Evolutionary conservation across 768 basidiomycete species (phyloP).

Genomic region (Asterophora lycoperdoides): DNA sequence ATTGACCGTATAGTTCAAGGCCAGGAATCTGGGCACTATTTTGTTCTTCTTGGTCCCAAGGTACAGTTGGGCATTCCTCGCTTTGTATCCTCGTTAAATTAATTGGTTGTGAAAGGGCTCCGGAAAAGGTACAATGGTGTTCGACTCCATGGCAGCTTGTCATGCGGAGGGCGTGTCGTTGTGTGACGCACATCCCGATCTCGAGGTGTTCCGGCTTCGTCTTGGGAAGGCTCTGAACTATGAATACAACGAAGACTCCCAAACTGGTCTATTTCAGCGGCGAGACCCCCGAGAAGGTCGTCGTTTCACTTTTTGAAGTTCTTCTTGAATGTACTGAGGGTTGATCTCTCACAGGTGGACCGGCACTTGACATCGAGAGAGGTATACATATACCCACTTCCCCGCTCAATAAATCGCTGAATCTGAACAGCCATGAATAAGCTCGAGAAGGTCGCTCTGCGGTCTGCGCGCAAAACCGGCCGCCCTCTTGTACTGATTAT

Average conservation of each 20-base stretch:
- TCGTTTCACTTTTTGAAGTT: background rate
- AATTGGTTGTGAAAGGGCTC: conserved; percentile 46
- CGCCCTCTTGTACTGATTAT: conserved; percentile 76
- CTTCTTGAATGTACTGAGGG: background rate
- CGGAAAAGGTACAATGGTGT: conserved; percentile 79
- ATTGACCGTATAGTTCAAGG: conserved; percentile 81
- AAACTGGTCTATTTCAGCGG: conserved; percentile 75
- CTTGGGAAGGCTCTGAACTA: conserved; percentile 84
- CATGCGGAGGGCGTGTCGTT: conserved; percentile 68
- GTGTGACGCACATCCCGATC: conserved; percentile 81
- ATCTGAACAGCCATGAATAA: conserved; percentile 64
- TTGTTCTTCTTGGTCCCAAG: conserved; percentile 75
- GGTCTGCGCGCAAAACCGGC: conserved; percentile 48
- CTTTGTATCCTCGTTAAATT: conserved; percentile 4
- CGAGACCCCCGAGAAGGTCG: conserved; percentile 78
- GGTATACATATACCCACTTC: conserved; percentile 33
- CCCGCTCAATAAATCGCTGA: conserved; percentile 1
- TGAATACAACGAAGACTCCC: conserved; percentile 82
- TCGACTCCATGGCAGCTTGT: conserved; percentile 74
- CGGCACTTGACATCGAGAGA: conserved; percentile 78
- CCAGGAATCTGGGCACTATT: conserved; percentile 66
- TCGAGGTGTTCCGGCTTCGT: conserved; percentile 82
- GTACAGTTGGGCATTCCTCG: conserved; percentile 27
- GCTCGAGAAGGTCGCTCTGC: conserved; percentile 79
- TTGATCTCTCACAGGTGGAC: conserved; percentile 47